These are phyloP conservation scores for Blastocystis sp. DNA, from an alignment of 352 stramenopile genomes.

Conservation along the genomic window DNA sequence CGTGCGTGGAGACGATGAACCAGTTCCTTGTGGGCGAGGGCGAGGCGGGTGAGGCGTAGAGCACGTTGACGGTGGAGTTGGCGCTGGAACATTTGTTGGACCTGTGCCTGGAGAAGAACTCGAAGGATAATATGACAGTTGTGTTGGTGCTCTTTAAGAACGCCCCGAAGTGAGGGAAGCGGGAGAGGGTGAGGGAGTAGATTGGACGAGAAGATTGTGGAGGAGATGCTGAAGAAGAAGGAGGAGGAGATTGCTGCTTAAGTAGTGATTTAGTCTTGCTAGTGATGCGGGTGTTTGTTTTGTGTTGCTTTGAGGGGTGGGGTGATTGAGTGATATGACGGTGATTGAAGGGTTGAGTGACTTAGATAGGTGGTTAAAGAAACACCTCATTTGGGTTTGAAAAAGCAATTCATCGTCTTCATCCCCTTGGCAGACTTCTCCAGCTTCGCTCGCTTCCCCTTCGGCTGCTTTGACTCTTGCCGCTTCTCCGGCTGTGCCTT, in stretches of 20 bases:
- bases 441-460: not conserved
- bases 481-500: not conserved
- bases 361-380: not conserved
- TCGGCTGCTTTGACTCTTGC: not conserved
- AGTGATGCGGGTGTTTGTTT: constrained; percentile 2
- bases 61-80: constrained; percentile 27
- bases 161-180: constrained; percentile 63
- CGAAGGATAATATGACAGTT: constrained; percentile 75
- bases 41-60: constrained; percentile 73
- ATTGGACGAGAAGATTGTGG: constrained; percentile 24
- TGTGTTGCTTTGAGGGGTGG: not conserved
- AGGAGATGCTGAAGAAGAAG: constrained; percentile 8
- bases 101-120: constrained; percentile 72
- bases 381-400: constrained; percentile 10
- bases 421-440: not conserved
- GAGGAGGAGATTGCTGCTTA: not conserved
- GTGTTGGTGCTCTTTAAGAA: constrained; percentile 73
- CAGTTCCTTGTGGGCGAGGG: constrained; percentile 74
- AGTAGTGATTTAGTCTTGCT: constrained; percentile 12
- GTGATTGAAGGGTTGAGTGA: not conserved
- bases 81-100: constrained; percentile 70
- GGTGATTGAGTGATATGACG: not conserved
- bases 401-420: not conserved
- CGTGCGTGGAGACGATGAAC: constrained; percentile 73
- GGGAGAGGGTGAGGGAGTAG: constrained; percentile 10